Conservation (phyloP, 2,329 filamentous ascomycete species). For the Coniochaeta ligniaria region DNA sequence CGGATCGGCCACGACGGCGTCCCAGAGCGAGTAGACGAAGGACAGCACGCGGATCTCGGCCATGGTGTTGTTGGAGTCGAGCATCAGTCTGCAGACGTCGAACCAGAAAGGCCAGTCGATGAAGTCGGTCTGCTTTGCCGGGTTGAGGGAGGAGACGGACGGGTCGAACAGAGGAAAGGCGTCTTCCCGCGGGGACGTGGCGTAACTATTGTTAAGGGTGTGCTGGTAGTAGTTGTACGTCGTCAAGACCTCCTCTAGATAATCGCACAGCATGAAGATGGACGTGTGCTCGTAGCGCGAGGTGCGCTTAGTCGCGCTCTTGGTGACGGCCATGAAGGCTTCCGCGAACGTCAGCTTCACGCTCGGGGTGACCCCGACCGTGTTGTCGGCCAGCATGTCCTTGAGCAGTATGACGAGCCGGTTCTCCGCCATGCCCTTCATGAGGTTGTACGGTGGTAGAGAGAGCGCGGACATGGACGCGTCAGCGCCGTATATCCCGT, state of each 20-base stretch:
- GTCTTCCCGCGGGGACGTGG: constrained; percentile 9
- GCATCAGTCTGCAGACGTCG: constrained; percentile 69
- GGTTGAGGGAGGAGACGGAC: constrained; percentile 5
- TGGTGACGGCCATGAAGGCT: constrained; percentile 66
- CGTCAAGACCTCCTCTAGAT: constrained; percentile 72
- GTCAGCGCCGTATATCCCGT: constrained; percentile 49
- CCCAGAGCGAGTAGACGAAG: constrained; percentile 76
- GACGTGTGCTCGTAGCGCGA: constrained; percentile 76
- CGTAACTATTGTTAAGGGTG: constrained; percentile 20
- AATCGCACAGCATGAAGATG: constrained; percentile 86
- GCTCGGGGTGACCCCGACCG: constrained; percentile 22
- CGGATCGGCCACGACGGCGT: constrained; percentile 56
- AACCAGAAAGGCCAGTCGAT: constrained; percentile 84
- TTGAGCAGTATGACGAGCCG: constrained; percentile 74
- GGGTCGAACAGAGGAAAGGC: constrained; percentile 1
- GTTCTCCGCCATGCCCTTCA: constrained; percentile 83
- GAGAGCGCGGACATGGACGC: constrained; percentile 54
- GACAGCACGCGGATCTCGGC: constrained; percentile 81
- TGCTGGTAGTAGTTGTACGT: constrained; percentile 45
- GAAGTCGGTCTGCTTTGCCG: constrained; percentile 27
- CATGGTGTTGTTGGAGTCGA: constrained; percentile 79
- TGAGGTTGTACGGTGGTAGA: constrained; percentile 59
- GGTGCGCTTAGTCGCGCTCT: constrained; percentile 65
- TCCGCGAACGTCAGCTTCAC: constrained; percentile 67
- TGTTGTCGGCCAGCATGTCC: constrained; percentile 59